Base-by-base conservation (phyloP, 192 early-diverging fungal species). In the Coemansia sp. region DNA sequence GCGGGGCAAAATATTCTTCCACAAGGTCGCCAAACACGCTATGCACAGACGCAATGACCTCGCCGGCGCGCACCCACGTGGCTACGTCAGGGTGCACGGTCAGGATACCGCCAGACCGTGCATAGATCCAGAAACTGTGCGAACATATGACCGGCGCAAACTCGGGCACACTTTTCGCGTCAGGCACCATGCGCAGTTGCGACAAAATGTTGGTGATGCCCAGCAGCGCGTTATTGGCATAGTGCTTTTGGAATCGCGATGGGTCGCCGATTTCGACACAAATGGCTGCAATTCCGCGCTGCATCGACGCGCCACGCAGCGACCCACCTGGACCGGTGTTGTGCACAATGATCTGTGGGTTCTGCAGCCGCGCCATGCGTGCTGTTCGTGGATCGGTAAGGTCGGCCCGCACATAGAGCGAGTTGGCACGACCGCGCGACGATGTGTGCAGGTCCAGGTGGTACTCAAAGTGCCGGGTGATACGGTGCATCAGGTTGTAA, bases 221-320 rank as follows among this genome's bases (percentile, higher is more conserved):
- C 24, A 87, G 52, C 9, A 89, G 74, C 8, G 82, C 86, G 62
- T 79, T 85, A 66, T 85, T 87, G 22, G 93, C 90, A 73, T 84
- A 95, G 63, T 87, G 85, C 63, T 91, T 92, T 67, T 95, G 92
- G 81, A 95, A 92, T 25, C 86, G 69, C 25, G 90, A 86, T 14
- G 94, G 94, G 61, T 96, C 90, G 51, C 94, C 94, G 67, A 96
- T 94, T 69, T 96, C 94, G 24, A 96, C 93, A 2, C 93, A 94
- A 38, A 96, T 94, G 11, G 94, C 91, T 15, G 85, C 85, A 23
- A 96, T 89, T 35, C 91, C 86, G 23, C 87, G 84, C 55, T 85
- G 74, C 72, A 84, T 86, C 6, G 91, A 91, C 1, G 91, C 94
- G 21, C 89, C 89, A 39, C 94, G 84, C 49, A 96, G 75, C 0